phyloP scores from a whole-genome alignment of 768 basidiomycete genomes.

The Leccinum boreale region DNA sequence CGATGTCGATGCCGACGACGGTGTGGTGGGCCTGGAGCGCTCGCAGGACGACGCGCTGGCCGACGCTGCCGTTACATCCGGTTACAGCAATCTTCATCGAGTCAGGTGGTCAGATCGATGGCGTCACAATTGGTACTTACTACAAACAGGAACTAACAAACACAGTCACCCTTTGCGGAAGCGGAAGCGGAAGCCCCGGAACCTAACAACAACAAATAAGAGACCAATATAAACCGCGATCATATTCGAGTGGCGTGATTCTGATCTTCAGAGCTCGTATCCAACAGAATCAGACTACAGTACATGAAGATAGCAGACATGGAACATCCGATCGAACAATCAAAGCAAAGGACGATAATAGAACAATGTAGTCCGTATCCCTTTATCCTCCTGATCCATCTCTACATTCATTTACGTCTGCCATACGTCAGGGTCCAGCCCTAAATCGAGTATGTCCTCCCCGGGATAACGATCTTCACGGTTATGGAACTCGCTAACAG shows the following conservation, averaged over 20 bases:
- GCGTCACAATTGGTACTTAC: too few relatives aligned
- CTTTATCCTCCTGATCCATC: neutral
- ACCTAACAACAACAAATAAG: too few relatives aligned
- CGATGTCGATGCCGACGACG: slow-evolving; percentile 53
- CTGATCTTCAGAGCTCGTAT: too few relatives aligned
- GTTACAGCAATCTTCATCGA: slow-evolving; percentile 56
- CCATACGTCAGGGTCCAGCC: neutral
- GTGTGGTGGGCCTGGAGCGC: slow-evolving; percentile 46
- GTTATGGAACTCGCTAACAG: slow-evolving; percentile 10
- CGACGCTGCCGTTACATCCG: slow-evolving; percentile 58
- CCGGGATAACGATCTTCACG: slow-evolving; percentile 10
- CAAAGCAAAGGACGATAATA: neutral
- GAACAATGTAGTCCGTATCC: neutral
- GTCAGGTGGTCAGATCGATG: neutral
- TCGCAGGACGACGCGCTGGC: slow-evolving; percentile 46
- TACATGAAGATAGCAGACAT: neutral
- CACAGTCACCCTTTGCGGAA: too few relatives aligned
- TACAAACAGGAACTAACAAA: too few relatives aligned
- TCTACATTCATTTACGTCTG: too few relatives aligned
- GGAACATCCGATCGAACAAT: neutral
- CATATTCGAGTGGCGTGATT: too few relatives aligned
- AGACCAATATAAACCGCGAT: too few relatives aligned
- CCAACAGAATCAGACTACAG: too few relatives aligned
- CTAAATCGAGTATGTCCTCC: slow-evolving; percentile 16
- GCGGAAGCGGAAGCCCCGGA: too few relatives aligned